Conservation (phyloP, 352 stramenopile species). For the Phytophthora brassicae region DNA sequence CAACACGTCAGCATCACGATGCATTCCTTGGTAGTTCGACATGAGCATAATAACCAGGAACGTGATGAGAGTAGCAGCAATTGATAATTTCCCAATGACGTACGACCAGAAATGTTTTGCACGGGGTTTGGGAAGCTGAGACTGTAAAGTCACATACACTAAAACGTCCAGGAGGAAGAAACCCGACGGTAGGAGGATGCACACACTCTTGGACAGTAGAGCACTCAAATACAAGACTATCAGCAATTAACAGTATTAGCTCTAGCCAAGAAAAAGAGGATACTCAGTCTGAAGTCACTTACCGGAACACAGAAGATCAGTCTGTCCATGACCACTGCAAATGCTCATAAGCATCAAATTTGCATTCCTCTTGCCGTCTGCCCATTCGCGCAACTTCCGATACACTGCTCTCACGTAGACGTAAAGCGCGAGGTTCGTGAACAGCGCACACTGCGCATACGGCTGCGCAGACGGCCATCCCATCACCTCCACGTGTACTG, state of each 20-base stretch:
- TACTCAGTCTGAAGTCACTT: background rate
- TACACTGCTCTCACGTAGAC: slow-evolving; percentile 24
- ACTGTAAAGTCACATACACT: slow-evolving; percentile 15
- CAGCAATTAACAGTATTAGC: background rate
- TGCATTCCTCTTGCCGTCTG: background rate
- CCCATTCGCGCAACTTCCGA: background rate
- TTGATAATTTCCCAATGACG: slow-evolving; percentile 24
- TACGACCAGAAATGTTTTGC: slow-evolving; percentile 24
- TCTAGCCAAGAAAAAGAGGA: background rate
- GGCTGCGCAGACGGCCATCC: slow-evolving; percentile 71
- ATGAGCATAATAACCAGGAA: slow-evolving; percentile 46
- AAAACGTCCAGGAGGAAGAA: slow-evolving; percentile 45
- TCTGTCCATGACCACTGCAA: slow-evolving; percentile 7
- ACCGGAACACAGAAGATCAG: slow-evolving; percentile 19
- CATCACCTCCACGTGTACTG: slow-evolving; percentile 66
- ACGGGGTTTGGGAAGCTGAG: slow-evolving; percentile 7
- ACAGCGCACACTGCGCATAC: slow-evolving; percentile 58
- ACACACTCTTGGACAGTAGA: slow-evolving; percentile 60
- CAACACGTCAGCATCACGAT: slow-evolving; percentile 44
- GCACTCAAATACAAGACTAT: slow-evolving; percentile 41
- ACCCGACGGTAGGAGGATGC: slow-evolving; percentile 40
- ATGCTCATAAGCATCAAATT: slow-evolving; percentile 5
- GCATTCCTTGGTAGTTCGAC: slow-evolving; percentile 47
- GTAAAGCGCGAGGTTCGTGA: slow-evolving; percentile 47
- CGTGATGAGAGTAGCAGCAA: slow-evolving; percentile 17